phyloP scores from a whole-genome alignment of 2,329 filamentous ascomycete species.

The Graphium sp. region DNA sequence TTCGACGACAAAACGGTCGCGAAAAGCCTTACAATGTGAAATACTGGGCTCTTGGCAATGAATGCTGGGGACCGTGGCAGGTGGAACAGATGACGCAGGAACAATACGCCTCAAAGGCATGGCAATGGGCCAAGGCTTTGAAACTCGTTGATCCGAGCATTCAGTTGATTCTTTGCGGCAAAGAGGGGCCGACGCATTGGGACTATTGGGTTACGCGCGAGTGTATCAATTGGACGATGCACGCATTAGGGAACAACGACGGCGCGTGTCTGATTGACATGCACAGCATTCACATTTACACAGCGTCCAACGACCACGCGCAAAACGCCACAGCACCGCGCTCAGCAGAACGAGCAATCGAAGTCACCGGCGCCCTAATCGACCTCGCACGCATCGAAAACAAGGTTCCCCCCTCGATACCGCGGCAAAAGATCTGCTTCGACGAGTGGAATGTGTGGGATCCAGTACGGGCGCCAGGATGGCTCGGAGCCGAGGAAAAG shows the following conservation, averaged over 20 bases:
- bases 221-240: conserved; percentile 29
- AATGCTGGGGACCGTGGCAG: conserved; percentile 51
- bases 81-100: conserved; percentile 53
- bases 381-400: conserved; percentile 60
- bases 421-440: conserved; percentile 57
- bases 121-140: conserved; percentile 56
- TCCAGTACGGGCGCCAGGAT: conserved; percentile 51
- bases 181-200: conserved; percentile 53
- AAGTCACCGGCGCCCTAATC: conserved; percentile 51
- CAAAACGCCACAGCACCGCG: conserved; percentile 36
- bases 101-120: conserved; percentile 50
- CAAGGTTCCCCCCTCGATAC: conserved; percentile 37
- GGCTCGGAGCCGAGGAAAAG: conserved; percentile 53
- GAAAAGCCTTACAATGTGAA: conserved; percentile 65
- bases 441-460: conserved; percentile 83
- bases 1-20: conserved; percentile 58
- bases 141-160: conserved; percentile 56
- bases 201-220: conserved; percentile 58
- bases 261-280: conserved; percentile 45
- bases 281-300: conserved; percentile 72
- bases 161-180: conserved; percentile 56
- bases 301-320: conserved; percentile 33
- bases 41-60: conserved; percentile 77
- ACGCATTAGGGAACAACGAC: conserved; percentile 15
- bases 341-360: conserved; percentile 56